Conservation (phyloP, 352 stramenopile genomes). For the Globisporangium yorkense region DNA sequence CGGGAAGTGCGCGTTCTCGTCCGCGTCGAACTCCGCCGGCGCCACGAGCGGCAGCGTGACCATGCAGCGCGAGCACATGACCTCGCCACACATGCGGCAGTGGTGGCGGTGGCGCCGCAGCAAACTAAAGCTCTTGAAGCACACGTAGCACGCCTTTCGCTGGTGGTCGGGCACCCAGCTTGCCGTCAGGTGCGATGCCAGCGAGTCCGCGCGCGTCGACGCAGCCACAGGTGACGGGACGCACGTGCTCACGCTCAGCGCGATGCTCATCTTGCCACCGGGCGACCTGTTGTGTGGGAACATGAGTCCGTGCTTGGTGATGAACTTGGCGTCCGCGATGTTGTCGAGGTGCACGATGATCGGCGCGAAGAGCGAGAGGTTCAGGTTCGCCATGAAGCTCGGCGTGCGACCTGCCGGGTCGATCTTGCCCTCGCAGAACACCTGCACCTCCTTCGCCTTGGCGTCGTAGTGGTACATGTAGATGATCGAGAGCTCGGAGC, state of each 20-base stretch:
- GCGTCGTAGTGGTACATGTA: constrained; percentile 60
- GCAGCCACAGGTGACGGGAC: constrained; percentile 20
- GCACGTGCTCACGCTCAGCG: constrained; percentile 30
- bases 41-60: constrained; percentile 58
- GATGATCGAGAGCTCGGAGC: constrained; percentile 43
- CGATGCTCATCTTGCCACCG: neutral
- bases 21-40: constrained; percentile 15
- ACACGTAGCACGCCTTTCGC: constrained; percentile 58
- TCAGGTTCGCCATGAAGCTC: constrained; percentile 47
- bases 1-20: constrained; percentile 12
- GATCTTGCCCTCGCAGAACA: constrained; percentile 57
- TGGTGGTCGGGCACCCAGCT: constrained; percentile 58
- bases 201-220: constrained; percentile 6
- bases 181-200: constrained; percentile 20
- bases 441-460: constrained; percentile 46
- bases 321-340: constrained; percentile 76
- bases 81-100: constrained; percentile 73
- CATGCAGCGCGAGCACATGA: constrained; percentile 67
- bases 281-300: constrained; percentile 33
- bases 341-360: constrained; percentile 59
- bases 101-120: constrained; percentile 61
- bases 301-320: constrained; percentile 71
- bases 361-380: constrained; percentile 57
- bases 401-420: constrained; percentile 43
- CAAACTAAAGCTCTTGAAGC: constrained; percentile 64